Evolutionary conservation across 1,139 yeast genomes (phyloP).

Genomic region (Komagataea norvegica): DNA sequence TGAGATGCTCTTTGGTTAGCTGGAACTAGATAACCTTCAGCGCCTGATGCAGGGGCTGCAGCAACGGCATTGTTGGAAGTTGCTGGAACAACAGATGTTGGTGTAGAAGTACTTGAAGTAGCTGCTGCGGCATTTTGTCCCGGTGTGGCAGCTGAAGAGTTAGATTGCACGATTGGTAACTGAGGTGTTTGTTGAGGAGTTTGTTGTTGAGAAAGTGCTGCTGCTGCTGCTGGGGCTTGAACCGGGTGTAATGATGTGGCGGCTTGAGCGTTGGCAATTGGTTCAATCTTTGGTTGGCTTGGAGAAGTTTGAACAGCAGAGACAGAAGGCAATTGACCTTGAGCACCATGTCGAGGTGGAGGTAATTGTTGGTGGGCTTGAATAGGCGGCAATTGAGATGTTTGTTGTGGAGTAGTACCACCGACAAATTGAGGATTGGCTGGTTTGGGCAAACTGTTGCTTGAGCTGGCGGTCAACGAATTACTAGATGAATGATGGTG

Average conservation of each 20-base stretch:
- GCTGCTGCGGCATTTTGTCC: conserved; percentile 16
- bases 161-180: conserved; percentile 9
- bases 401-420: conserved; percentile 26
- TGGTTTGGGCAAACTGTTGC: conserved; percentile 23
- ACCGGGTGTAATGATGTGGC: conserved; percentile 26
- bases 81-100: conserved; percentile 19
- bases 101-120: conserved; percentile 12
- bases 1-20: conserved; percentile 47
- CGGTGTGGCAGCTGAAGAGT: conserved; percentile 1
- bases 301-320: conserved; percentile 22
- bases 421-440: conserved; percentile 14
- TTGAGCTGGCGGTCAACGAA: conserved; percentile 18
- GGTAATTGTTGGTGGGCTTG: conserved; percentile 25
- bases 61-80: conserved; percentile 12
- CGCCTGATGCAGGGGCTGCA: conserved; percentile 11
- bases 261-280: conserved; percentile 20
- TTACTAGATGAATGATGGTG: conserved; percentile 6
- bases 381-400: conserved; percentile 26
- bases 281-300: conserved; percentile 29
- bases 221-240: conserved; percentile 14
- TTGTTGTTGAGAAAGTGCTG: conserved; percentile 13
- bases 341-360: conserved; percentile 25
- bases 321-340: conserved; percentile 25
- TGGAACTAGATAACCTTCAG: conserved; percentile 33
- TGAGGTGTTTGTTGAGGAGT: conserved; percentile 17